Percentiles rank a stretch among this genome's conserved stretches.
Evolutionary conservation across 2,329 filamentous ascomycete species (phyloP).

Genomic region (Pestalotiopsis sp.): DNA sequence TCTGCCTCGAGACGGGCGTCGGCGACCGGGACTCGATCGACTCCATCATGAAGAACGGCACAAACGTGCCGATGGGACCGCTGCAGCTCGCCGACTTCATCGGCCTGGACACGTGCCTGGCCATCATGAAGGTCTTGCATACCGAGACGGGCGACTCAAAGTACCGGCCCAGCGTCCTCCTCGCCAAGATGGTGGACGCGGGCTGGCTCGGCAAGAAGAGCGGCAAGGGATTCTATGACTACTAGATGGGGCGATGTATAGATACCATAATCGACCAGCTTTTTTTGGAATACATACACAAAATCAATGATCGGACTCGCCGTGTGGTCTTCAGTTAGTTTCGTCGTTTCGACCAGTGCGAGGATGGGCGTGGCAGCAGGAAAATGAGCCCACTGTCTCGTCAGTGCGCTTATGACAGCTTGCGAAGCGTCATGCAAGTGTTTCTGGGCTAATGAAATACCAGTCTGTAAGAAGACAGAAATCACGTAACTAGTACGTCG

Average conservation of each 20-base stretch:
- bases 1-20: constrained; percentile 92
- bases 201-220: constrained; percentile 98
- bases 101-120: constrained; percentile 90
- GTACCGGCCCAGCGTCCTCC: constrained; percentile 84
- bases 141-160: constrained; percentile 93
- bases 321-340: neutral
- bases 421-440: neutral
- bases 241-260: constrained; percentile 45
- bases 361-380: neutral
- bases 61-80: constrained; percentile 97
- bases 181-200: constrained; percentile 96
- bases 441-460: neutral
- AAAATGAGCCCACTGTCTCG: neutral
- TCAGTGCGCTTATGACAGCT: neutral
- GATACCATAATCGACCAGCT: neutral
- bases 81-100: constrained; percentile 95
- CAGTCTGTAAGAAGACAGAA: neutral
- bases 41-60: constrained; percentile 98
- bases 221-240: constrained; percentile 94
- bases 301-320: neutral
- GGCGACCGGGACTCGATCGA: constrained; percentile 91
- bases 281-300: neutral
- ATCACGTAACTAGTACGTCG: too few relatives aligned
- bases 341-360: neutral
- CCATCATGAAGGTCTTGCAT: constrained; percentile 96